phyloP scores from a whole-genome alignment of 192 early-diverging fungal genomes.

The Coemansia sp. region DNA sequence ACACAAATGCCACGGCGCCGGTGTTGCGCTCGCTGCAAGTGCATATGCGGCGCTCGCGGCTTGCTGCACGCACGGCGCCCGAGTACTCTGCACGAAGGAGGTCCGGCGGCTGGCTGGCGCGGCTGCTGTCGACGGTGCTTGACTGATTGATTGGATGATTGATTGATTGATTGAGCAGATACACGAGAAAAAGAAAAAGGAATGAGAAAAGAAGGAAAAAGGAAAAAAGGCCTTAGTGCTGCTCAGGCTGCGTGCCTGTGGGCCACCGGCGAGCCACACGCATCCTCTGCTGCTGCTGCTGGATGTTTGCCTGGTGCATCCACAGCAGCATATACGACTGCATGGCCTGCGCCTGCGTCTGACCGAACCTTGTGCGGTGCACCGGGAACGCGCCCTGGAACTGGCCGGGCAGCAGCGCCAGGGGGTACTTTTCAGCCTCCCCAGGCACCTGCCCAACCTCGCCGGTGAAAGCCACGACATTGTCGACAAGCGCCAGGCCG shows the following conservation, averaged over 20 bases:
- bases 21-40: conserved; percentile 8
- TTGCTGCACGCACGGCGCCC: conserved; percentile 16
- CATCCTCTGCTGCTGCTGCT: conserved; percentile 7
- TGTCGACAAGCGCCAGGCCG: conserved; percentile 10
- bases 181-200: neutral
- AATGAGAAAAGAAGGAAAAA: neutral
- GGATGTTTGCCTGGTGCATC: conserved; percentile 21
- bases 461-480: conserved; percentile 27
- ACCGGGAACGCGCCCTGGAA: conserved; percentile 40
- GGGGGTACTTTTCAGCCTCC: conserved; percentile 20
- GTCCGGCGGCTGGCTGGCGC: conserved; percentile 11
- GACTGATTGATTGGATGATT: neutral
- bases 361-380: conserved; percentile 39
- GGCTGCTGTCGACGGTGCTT: conserved; percentile 16
- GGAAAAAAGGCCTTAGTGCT: neutral
- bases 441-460: neutral
- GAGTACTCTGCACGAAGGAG: conserved; percentile 7
- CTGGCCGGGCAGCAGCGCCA: conserved; percentile 49
- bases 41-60: conserved; percentile 16
- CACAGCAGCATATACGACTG: conserved; percentile 34
- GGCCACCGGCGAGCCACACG: no score
- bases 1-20: neutral
- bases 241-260: neutral
- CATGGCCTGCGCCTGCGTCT: conserved; percentile 29
- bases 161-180: neutral